Base-by-base conservation (phyloP, 1,284 basidiomycete species). In the Ustilago lituana region DNA sequence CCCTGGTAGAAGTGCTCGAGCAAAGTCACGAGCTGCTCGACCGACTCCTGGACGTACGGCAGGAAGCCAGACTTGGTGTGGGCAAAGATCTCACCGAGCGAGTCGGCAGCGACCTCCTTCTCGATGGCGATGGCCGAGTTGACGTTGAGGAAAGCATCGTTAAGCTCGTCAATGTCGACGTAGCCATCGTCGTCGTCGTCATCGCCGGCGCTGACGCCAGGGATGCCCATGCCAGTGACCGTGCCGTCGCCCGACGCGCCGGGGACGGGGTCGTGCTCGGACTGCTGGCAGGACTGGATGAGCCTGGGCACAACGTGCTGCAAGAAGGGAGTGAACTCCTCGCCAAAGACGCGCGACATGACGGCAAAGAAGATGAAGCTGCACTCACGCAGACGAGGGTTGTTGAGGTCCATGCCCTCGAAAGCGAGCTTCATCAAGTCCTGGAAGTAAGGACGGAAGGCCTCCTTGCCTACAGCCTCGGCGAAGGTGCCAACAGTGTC, bases 351-450 rank as follows among this genome's bases (percentile, higher is more conserved):
- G 50, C 92, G 88, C 23, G 94, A 91, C 91, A 98, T 95, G 73
- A 96, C 93, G 64, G 94, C 92, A 77, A 98, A 98, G 88, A 98
- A 98, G 78, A 99, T 86, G 89, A 97, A 98, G 79, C 91, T 92
- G 84, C 94, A 97, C 84, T 99, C 96, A 74, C 93, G 88, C 62
- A 98, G 86, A 65, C 94, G 87, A 5, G 94, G 90, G 80, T 85
- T 85, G 73, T 92, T 91, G 83, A 95, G 88, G 66, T 91, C 89
- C 62, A 95, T 88, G 46, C 92, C 94, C 76, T 91, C 88, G 85
- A 98, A 94, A 4, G 94, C 92, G 75, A 93, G 89, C 82, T 90
- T 90, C 95, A 99, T 98, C 87, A 97, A 89, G 62, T 94, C 90
- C 38, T 90, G 86, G 86, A 97, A 95, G 87, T 92, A 98, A 20